Percentiles rank a stretch among this genome's conserved stretches.
Evolutionary conservation across 129 eudicot genomes (phyloP).

Genomic region (Daucus carota): DH1_v3.0 NC_030383.2:52353501-52354000

Average conservation of each 20-base stretch:
- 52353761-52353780: background rate
- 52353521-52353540: no score
- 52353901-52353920: background rate
- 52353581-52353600: no score
- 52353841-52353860: background rate
- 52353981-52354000: no score
- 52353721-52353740: background rate
- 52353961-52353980: background rate
- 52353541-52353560: no score
- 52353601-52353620: no score
- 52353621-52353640: no score
- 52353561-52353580: no score
- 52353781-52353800: background rate
- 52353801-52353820: background rate
- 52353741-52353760: background rate
- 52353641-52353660: background rate
- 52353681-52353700: background rate
- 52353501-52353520: no score
- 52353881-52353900: background rate
- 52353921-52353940: background rate
- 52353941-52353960: background rate
- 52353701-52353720: constrained; percentile 3
- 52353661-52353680: constrained; percentile 7
- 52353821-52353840: constrained; percentile 1
- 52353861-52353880: background rate